These are phyloP conservation scores for Aspergillus sp. DNA, from an alignment of 2,329 filamentous ascomycete genomes.

Conservation along the genomic window DNA sequence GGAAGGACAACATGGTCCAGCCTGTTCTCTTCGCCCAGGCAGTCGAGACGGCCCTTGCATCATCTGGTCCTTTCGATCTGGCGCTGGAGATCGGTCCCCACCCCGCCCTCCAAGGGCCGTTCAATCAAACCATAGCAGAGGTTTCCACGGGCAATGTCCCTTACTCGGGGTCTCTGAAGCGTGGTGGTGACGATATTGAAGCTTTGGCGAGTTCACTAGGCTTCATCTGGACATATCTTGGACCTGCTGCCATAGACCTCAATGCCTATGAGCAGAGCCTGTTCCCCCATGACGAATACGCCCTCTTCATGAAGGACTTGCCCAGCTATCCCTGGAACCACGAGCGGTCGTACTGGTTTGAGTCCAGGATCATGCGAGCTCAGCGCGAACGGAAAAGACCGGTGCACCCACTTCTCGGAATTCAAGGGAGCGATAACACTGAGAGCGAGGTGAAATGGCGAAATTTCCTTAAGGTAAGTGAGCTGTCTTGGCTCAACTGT, in stretches of 20 bases:
- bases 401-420: neutral
- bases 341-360: neutral
- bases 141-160: neutral
- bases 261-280: neutral
- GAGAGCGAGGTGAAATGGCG: neutral
- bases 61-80: neutral
- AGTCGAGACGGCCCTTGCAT: neutral
- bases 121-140: neutral
- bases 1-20: constrained; percentile 1
- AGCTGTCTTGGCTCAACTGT: neutral
- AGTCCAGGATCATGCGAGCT: neutral
- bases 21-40: neutral
- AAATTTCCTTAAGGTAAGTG: neutral
- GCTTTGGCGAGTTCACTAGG: neutral
- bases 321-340: neutral
- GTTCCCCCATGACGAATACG: neutral
- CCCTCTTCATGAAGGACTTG: neutral
- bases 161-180: neutral
- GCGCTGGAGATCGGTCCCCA: neutral
- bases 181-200: neutral
- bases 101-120: neutral
- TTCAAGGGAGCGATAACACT: neutral
- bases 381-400: neutral
- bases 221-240: neutral
- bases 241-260: neutral